phyloP scores from a whole-genome alignment of 2,329 filamentous ascomycete genomes.

The Davidsoniella eucalypti region DNA sequence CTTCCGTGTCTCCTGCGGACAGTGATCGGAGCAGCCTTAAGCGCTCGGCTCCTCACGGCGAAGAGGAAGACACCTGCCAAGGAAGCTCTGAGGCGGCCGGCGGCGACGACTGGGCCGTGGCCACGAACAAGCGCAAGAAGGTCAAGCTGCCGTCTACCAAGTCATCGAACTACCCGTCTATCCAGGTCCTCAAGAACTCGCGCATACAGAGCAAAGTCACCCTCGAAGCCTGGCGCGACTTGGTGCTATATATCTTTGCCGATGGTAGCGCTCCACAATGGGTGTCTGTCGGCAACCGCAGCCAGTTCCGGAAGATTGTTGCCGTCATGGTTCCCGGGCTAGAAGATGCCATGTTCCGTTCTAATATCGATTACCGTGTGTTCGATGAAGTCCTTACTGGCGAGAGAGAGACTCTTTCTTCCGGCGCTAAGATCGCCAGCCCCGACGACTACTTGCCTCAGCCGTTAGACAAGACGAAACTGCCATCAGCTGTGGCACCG shows the following conservation, averaged over 20 bases:
- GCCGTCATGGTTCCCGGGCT: slow-evolving; percentile 83
- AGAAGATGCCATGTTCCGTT: slow-evolving; percentile 77
- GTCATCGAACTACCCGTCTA: slow-evolving; percentile 41
- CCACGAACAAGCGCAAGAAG: slow-evolving; percentile 34
- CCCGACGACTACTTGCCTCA: slow-evolving; percentile 46
- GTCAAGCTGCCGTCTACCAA: slow-evolving; percentile 44
- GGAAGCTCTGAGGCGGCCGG: slow-evolving; percentile 12
- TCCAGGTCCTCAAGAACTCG: slow-evolving; percentile 39
- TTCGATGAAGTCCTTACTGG: slow-evolving; percentile 22
- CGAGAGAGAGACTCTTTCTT: slow-evolving; percentile 19
- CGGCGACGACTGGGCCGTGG: slow-evolving; percentile 35
- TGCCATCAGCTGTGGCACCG: slow-evolving; percentile 41
- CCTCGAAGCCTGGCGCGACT: slow-evolving; percentile 43
- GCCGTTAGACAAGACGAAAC: slow-evolving; percentile 30
- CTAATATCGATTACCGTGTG: slow-evolving; percentile 26
- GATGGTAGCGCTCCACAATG: slow-evolving; percentile 49
- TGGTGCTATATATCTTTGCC: slow-evolving; percentile 50
- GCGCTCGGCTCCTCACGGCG: slow-evolving; percentile 31
- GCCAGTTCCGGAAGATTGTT: slow-evolving; percentile 62
- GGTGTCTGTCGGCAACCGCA: slow-evolving; percentile 45
- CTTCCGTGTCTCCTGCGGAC: background rate
- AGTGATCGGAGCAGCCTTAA: slow-evolving; percentile 29
- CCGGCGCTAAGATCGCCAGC: slow-evolving; percentile 23
- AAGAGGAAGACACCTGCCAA: slow-evolving; percentile 17
- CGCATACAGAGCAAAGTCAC: slow-evolving; percentile 46